phyloP scores from a whole-genome alignment of 2,329 filamentous ascomycete species.

The Fusarium nygamai region DNA sequence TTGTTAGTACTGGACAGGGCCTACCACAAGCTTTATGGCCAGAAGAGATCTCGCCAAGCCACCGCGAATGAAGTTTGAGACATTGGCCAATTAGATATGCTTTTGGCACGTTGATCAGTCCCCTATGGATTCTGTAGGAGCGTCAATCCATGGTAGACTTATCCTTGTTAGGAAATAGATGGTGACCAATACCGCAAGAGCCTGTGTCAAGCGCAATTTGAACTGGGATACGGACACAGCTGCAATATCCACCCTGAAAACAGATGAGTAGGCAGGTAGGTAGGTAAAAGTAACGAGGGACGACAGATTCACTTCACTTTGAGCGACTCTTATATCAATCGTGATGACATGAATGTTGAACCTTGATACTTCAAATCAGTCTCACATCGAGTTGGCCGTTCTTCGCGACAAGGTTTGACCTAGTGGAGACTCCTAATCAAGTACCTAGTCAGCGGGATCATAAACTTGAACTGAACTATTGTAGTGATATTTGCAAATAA shows the following conservation, averaged over 20 bases:
- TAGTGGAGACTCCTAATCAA: not conserved
- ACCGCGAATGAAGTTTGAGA: slow-evolving; percentile 25
- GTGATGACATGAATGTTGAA: not conserved
- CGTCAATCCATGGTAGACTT: not conserved
- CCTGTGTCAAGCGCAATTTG: slow-evolving; percentile 22
- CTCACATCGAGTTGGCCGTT: not conserved
- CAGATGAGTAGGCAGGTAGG: not conserved
- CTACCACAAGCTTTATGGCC: slow-evolving; percentile 18
- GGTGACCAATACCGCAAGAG: not conserved
- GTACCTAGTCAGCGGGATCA: not conserved
- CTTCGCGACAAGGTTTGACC: slow-evolving; percentile 4
- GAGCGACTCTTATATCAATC: not conserved
- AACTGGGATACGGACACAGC: not conserved
- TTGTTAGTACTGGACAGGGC: not conserved
- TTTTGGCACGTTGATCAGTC: slow-evolving; percentile 33
- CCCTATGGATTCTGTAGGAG: slow-evolving; percentile 3
- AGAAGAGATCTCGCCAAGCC: slow-evolving; percentile 25
- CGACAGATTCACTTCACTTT: not conserved
- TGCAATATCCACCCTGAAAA: not conserved
- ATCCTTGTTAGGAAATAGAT: not conserved
- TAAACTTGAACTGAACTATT: not conserved
- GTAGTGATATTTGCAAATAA: not conserved
- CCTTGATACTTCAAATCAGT: not conserved
- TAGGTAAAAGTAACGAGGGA: not conserved
- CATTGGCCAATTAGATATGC: slow-evolving; percentile 20